Evolutionary conservation across 768 basidiomycete genomes (phyloP).

Genomic region (Galerina marginata): DNA sequence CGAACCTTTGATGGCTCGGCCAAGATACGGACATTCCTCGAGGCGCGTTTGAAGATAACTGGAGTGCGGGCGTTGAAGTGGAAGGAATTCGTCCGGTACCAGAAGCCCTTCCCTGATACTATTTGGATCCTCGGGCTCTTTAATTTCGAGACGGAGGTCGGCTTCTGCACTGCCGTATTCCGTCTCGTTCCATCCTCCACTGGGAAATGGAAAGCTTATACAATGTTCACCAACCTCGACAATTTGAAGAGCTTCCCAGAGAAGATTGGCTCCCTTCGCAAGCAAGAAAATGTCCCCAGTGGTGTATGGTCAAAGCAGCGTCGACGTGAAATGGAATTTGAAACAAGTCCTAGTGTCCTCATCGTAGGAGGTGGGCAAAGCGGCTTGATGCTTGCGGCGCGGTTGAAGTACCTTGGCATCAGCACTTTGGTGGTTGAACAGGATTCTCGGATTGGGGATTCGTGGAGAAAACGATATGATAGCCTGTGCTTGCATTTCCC

Average conservation of each 20-base stretch:
- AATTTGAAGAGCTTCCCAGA: conserved; percentile 58
- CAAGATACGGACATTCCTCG: conserved; percentile 45
- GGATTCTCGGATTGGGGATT: conserved; percentile 59
- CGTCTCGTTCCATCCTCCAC: conserved; percentile 52
- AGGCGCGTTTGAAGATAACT: conserved; percentile 36
- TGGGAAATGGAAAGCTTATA: conserved; percentile 62
- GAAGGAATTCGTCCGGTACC: conserved; percentile 28
- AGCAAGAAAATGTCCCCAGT: conserved; percentile 49
- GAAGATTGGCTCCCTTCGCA: conserved; percentile 50
- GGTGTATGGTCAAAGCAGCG: conserved; percentile 55
- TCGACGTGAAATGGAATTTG: conserved; percentile 48
- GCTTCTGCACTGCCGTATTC: conserved; percentile 54
- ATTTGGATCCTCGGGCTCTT: conserved; percentile 64
- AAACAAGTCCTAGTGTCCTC: conserved; percentile 54
- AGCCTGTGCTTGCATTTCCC: conserved; percentile 60
- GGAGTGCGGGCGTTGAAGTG: conserved; percentile 23
- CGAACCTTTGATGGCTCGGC: conserved; percentile 46
- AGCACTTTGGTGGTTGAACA: conserved; percentile 61
- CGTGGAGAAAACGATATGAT: conserved; percentile 67
- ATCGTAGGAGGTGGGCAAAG: conserved; percentile 66
- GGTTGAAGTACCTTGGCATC: conserved; percentile 61
- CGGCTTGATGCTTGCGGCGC: conserved; percentile 64
- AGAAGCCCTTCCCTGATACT: conserved; percentile 53
- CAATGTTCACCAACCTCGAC: conserved; percentile 63
- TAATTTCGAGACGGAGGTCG: conserved; percentile 57